These are phyloP conservation scores for Citrullus amarus DNA, from an alignment of 306 rosid species.

Conservation along the genomic window DNA sequence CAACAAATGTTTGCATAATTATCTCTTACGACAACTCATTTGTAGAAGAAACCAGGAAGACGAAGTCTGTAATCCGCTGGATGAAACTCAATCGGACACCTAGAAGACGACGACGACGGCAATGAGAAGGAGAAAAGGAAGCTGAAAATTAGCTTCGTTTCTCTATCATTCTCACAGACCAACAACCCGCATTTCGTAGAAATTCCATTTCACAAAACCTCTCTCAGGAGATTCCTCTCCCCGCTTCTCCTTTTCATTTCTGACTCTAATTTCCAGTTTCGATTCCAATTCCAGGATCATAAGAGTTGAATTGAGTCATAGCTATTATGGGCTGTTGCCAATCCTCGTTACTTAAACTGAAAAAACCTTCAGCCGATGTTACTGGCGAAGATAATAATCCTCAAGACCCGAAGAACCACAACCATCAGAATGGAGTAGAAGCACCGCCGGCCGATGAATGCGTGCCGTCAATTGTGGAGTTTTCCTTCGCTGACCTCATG, in stretches of 20 bases:
- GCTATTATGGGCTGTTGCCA: constrained; percentile 13
- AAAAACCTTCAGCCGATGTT: background rate
- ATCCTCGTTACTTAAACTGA: background rate
- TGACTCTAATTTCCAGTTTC: no score
- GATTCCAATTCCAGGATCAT: background rate
- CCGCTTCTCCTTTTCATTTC: background rate
- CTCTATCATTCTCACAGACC: background rate
- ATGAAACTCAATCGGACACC: background rate
- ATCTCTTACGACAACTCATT: constrained; percentile 4
- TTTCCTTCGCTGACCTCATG: constrained; percentile 52
- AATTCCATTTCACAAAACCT: background rate
- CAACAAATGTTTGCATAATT: background rate
- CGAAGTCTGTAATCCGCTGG: background rate
- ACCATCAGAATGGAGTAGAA: constrained; percentile 22
- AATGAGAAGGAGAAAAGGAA: background rate
- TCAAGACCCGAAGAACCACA: background rate
- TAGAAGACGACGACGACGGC: background rate
- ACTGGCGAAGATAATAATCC: no score
- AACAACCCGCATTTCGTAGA: background rate
- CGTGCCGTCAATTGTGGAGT: constrained; percentile 35
- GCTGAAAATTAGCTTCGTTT: background rate
- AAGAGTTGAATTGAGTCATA: background rate
- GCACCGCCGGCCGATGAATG: background rate
- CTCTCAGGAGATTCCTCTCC: background rate
- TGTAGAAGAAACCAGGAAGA: background rate